Evolutionary conservation across 176 grass and related monocot species (phyloP).

Genomic region (Oryza glaberrima): DNA sequence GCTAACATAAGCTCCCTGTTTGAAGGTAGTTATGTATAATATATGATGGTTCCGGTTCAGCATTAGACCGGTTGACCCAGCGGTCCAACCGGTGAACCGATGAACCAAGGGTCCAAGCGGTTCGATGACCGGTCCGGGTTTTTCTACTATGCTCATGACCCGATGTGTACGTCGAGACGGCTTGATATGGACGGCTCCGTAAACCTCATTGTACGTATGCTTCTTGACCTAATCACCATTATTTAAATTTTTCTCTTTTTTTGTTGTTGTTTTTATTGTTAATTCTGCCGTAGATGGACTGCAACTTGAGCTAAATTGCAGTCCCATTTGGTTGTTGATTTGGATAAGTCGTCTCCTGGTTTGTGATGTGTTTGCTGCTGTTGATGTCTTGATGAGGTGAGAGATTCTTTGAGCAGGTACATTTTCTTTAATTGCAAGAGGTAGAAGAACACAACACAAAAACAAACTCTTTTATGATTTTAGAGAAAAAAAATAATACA

Average conservation of each 20-base stretch:
- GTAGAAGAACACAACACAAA: not conserved
- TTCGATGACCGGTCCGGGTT: no score
- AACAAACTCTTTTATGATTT: not conserved
- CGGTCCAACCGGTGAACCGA: no score
- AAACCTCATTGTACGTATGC: slow-evolving; percentile 32
- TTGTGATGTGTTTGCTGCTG: slow-evolving; percentile 13
- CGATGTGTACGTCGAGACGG: slow-evolving; percentile 18
- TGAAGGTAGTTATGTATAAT: no score
- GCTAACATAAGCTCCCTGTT: no score
- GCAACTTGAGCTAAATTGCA: slow-evolving; percentile 3
- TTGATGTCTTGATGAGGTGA: slow-evolving; percentile 1
- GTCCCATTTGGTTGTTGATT: not conserved
- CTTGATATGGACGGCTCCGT: slow-evolving; percentile 42
- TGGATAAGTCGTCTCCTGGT: slow-evolving; percentile 7
- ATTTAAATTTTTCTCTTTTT: not conserved
- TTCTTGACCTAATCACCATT: not conserved
- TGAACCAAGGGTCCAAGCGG: no score
- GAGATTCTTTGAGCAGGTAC: slow-evolving; percentile 40
- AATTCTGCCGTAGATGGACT: not conserved
- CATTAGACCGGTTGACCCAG: no score
- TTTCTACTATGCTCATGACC: no score
- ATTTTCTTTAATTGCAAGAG: not conserved
- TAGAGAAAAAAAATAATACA: not conserved
- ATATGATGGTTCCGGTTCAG: no score
- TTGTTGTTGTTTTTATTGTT: not conserved